Base-by-base conservation (phyloP, 768 basidiomycete species). In the Tulasnella sp. region DNA sequence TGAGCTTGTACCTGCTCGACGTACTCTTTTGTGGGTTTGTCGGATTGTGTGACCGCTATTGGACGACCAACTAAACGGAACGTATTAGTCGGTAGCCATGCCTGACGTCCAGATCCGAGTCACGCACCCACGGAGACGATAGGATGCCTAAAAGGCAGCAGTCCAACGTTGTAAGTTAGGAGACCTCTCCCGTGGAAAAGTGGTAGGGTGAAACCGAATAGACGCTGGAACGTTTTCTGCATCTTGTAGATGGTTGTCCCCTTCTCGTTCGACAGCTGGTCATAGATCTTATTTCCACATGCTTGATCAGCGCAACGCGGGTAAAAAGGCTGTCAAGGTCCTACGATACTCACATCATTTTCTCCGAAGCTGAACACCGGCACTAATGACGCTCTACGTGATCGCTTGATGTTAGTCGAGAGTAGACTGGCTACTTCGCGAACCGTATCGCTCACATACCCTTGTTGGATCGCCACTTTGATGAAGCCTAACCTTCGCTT, bases 351-450 rank as follows among this genome's bases (percentile, higher is more conserved):
- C 74, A 95, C 95, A 79, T 98, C 97, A 79, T 98, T 98, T 83
- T 99, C 97, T 14, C 97, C 97, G 76, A 99, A 99, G 5, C 94
- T 95, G 78, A 99, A 98, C 3, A 98, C 95, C 0, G 97, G 97
- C 0, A 99, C 97, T 12, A 99, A 83, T 77, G 95, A 94, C 42
- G 97, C 97, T 69, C 94, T 95, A 75, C 16, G 64, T 29, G 69
- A 59, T n/a, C 3, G 16, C 41, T 62, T 37, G 64, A 67, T 37
- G 39, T 17, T 72, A 68, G 74, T 70, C 67, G 40, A 35, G 29
- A 63, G 39, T 59, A 73, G 71, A 32, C 44, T 66, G 16, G 73
- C 41, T 52, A n/a, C 19, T 19, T 40, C 35, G 17, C 12, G 12
- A 19, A 14, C 36, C 40, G n/a, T 22, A 35, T 32, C 64, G 9